These are phyloP conservation scores for Micractinium conductrix DNA, from an alignment of 139 green algal species.

Conservation along the genomic window DNA sequence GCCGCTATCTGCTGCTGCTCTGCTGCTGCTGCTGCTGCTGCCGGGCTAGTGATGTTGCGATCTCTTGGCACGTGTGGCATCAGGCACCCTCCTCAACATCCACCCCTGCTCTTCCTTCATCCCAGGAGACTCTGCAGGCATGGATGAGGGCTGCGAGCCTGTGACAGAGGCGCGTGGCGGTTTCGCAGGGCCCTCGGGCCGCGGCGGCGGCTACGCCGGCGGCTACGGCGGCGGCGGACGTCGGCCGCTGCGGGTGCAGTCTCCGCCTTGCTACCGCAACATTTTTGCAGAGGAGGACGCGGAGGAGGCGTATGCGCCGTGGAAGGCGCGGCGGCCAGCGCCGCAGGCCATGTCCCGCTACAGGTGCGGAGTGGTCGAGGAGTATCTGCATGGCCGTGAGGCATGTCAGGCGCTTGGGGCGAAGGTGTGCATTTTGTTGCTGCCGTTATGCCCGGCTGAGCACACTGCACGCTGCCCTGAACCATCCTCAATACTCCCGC, in stretches of 20 bases:
- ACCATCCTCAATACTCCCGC: no score
- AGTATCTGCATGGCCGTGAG: no score
- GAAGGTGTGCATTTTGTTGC: no score
- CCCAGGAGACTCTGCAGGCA: background rate
- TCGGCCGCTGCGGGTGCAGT: conserved; percentile 28
- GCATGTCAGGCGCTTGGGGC: no score
- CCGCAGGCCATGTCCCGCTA: background rate
- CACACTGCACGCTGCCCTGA: background rate
- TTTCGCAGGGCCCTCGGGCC: conserved; percentile 7
- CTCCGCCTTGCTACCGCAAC: conserved; percentile 58
- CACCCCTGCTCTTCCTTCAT: background rate
- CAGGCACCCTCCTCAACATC: no score
- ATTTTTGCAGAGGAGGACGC: conserved; percentile 41
- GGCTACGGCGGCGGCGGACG: background rate
- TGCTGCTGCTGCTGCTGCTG: background rate
- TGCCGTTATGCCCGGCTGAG: no score
- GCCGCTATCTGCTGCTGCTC: no score
- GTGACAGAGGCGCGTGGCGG: conserved; percentile 1
- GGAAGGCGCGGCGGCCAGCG: background rate
- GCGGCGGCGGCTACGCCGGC: background rate
- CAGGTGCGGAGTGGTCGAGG: no score
- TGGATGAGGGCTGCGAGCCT: background rate
- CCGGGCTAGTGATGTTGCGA: background rate
- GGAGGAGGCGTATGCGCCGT: conserved; percentile 9
- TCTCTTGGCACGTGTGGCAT: no score